Evolutionary conservation across 2,329 filamentous ascomycete genomes (phyloP).

Genomic region (Monilinia polystroma): DNA sequence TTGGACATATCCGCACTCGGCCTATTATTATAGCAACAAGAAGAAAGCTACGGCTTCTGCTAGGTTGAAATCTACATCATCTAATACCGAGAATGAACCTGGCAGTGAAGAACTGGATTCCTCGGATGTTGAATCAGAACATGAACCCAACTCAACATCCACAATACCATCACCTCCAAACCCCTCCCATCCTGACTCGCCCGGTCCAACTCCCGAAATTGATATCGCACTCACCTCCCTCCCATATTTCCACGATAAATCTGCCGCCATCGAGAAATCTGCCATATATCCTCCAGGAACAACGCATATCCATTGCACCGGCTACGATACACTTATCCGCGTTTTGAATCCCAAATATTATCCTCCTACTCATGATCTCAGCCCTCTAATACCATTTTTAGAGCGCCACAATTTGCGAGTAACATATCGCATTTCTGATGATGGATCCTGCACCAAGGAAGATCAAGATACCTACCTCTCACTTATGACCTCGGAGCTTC

Average conservation of each 20-base stretch:
- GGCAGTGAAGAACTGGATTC: neutral
- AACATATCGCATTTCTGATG: constrained; percentile 59
- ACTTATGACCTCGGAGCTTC: neutral
- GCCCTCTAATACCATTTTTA: constrained; percentile 63
- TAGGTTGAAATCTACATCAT: neutral
- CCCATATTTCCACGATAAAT: constrained; percentile 75
- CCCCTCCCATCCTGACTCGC: neutral
- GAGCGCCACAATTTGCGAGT: constrained; percentile 60
- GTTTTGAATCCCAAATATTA: constrained; percentile 76
- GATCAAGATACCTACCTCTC: constrained; percentile 8
- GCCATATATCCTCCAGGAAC: constrained; percentile 42
- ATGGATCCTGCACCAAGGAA: neutral
- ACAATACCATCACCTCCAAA: no score
- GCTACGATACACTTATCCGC: constrained; percentile 73
- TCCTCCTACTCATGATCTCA: constrained; percentile 49
- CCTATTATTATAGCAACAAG: constrained; percentile 21
- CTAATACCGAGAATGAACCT: neutral
- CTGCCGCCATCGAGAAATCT: constrained; percentile 52
- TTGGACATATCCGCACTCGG: constrained; percentile 38
- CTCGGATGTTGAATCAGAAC: neutral
- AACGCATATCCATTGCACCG: constrained; percentile 67
- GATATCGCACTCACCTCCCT: constrained; percentile 70
- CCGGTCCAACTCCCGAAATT: constrained; percentile 27
- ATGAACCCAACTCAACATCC: constrained; percentile 20
- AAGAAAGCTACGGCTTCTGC: no score